Conservation (phyloP, 1,284 basidiomycete genomes). For the Apiotrichum montevideense region DNA sequence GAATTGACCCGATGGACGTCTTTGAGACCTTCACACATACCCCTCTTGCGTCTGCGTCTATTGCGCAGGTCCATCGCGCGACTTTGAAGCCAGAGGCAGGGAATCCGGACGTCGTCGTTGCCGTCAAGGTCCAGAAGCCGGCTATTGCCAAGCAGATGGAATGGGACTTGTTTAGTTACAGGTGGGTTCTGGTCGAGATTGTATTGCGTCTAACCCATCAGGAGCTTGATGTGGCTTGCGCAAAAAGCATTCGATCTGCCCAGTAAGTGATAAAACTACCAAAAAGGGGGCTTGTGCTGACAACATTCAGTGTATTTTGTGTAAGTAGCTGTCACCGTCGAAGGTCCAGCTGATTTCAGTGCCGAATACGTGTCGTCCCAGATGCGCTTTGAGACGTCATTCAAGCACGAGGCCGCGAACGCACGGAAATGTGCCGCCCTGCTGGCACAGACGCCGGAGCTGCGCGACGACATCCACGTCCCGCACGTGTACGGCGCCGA, state of each 20-base stretch:
- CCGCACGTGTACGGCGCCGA: constrained; percentile 68
- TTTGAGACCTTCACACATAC: constrained; percentile 69
- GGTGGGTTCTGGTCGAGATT: constrained; percentile 14
- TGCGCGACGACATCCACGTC: constrained; percentile 67
- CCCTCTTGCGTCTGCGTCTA: constrained; percentile 74
- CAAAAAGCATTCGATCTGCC: constrained; percentile 46
- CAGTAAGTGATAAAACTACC: constrained; percentile 22
- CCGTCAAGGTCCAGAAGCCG: constrained; percentile 88
- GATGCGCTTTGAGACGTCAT: constrained; percentile 73
- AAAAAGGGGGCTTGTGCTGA: too few species aligned
- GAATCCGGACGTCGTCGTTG: constrained; percentile 52
- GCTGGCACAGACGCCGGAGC: constrained; percentile 52
- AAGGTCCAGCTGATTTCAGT: constrained; percentile 8
- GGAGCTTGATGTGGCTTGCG: constrained; percentile 39
- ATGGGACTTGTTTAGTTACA: constrained; percentile 59
- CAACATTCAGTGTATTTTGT: constrained; percentile 41
- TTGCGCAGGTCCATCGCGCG: constrained; percentile 82
- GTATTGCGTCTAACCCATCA: constrained; percentile 6
- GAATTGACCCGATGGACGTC: constrained; percentile 60
- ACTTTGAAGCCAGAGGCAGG: constrained; percentile 49
- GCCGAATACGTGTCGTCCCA: constrained; percentile 73
- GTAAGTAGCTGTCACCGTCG: constrained; percentile 16
- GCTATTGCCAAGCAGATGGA: constrained; percentile 76
- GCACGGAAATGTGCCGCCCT: constrained; percentile 42
- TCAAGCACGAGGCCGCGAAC: constrained; percentile 57